Evolutionary conservation across 2,329 filamentous ascomycete species (phyloP), one percentile per base, ranked within the genome.

Genomic region (Graphilbum fragrans): DNA sequence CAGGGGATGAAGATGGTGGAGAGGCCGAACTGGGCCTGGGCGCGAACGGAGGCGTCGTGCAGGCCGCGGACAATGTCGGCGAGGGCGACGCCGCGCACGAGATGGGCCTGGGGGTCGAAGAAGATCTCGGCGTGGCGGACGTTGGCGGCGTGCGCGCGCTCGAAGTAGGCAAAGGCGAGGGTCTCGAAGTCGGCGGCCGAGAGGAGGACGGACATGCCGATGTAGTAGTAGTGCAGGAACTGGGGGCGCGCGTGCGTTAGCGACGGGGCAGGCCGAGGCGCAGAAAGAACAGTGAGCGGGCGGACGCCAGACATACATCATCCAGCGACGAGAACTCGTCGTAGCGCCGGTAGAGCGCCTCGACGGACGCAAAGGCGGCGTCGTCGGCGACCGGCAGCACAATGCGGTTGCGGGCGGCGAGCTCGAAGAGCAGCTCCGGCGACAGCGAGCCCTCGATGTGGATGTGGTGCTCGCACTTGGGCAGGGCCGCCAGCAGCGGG

Each of bases 391-490:
- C 29, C 4, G 77, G 77, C 4, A 88, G 68, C 3, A 64, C 32
- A 50, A 87, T 72, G 41, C 64, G 64, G 66, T 90, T 86, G 53
- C 73, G 73, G 29, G 62, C 55, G 6, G 84, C 80, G 5, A 90
- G 74, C 23, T 65, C 54, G 63, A 87, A 88, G 47, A 87, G 73
- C 32, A 86, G 66, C 42, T 69, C 62, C 1, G 83, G 81, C 33
- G 78, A 77, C 31, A 90, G 69, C 12, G 80, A 80, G 42, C 84
- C 84, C 59, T 88, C 83, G 27, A 90, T 69, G 56, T 90, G 84
- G 41, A 88, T 72, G 60, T 88, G 84, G 55, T 87, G 83, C 58
- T 90, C 84, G 61, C 80, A 84, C 65, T 88, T 88, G 48, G 83
- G 83, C 23, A 88, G 70, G 25, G 69, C 69, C 39, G 63, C 59